Evolutionary conservation across 78 protist species (phyloP), one percentile per base, ranked within the genome.

Genomic region (Dictyostelium discoideum): DNA sequence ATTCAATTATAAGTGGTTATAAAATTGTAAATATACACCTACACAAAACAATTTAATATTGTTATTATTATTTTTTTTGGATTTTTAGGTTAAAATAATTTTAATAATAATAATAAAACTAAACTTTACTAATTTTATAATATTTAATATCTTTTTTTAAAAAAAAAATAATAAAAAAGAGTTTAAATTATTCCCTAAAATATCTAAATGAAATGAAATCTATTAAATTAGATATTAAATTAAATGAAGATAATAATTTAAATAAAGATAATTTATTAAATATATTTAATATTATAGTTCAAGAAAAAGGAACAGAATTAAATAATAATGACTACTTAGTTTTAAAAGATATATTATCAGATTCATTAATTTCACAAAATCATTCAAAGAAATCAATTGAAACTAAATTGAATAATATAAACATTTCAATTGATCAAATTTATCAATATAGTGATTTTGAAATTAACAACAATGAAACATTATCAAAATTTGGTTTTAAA

Each of bases 1-100:
- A 85, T 85, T n/a, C 40, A n/a, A 69, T 85, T 24, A n/a, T 67
- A n/a, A 29, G 73, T 40, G 89, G 81, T 26, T 85, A 42, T 37
- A 26, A 60, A 60, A 42, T 37, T 42, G 86, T 32, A 73, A 73
- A 73, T 26, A 73, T 10, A 73, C 79, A 73, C 79, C 37, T 5
- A 73, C 46, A 69, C 78, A 3, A n/a, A 69, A 24, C 29, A n/a
- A 26, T 69, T 29, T 5, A 26, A 22, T 63, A 63, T 16, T 11
- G 11, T 1, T 50, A 50, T 50, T 16, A 54, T 54, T 50, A 13
- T 76, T 20, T 76, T 18, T 42, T 29, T 13, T 2, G 3, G 11
- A 22, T 79, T 44, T 37, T 32, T 42, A 44, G 22, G 1, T 0
- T 0, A 50, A n/a, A 9, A 22, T 50, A 54, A 18, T 24, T 5